Evolutionary conservation across 768 basidiomycete genomes (phyloP).

Genomic region (Mycena rebaudengoi): DNA sequence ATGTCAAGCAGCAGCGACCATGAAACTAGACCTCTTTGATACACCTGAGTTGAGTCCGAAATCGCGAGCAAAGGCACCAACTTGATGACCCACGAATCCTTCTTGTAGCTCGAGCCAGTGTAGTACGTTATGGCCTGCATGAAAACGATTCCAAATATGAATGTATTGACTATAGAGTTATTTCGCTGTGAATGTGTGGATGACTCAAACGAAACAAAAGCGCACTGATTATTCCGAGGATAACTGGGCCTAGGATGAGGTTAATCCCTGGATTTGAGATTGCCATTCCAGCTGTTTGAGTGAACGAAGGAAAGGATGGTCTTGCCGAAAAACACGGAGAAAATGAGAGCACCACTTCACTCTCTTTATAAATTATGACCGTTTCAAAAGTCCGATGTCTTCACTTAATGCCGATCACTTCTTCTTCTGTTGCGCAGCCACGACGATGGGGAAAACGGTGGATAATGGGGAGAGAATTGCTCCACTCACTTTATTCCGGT

Average conservation of each 20-base stretch:
- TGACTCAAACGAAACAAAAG: background rate
- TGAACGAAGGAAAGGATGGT: too few species aligned
- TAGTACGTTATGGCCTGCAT: background rate
- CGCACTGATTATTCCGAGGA: constrained; percentile 8
- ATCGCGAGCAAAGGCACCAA: background rate
- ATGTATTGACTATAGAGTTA: background rate
- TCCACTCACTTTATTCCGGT: too few species aligned
- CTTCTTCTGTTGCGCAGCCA: too few species aligned
- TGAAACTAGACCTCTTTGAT: constrained; percentile 3
- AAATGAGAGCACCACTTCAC: too few species aligned
- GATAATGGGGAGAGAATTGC: too few species aligned
- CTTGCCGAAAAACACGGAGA: too few species aligned
- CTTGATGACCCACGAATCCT: background rate
- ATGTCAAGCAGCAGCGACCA: background rate
- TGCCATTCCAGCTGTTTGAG: too few species aligned
- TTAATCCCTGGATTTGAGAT: background rate
- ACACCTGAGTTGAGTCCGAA: background rate
- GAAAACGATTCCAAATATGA: background rate
- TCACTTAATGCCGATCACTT: too few species aligned
- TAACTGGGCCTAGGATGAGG: constrained; percentile 1
- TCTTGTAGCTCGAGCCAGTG: background rate
- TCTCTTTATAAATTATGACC: too few species aligned
- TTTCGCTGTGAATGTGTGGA: background rate
- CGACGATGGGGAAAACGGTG: too few species aligned
- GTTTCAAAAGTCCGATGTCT: too few species aligned